phyloP scores from a whole-genome alignment of 2,329 filamentous ascomycete species.

The Trichoderma endophyticum region DNA sequence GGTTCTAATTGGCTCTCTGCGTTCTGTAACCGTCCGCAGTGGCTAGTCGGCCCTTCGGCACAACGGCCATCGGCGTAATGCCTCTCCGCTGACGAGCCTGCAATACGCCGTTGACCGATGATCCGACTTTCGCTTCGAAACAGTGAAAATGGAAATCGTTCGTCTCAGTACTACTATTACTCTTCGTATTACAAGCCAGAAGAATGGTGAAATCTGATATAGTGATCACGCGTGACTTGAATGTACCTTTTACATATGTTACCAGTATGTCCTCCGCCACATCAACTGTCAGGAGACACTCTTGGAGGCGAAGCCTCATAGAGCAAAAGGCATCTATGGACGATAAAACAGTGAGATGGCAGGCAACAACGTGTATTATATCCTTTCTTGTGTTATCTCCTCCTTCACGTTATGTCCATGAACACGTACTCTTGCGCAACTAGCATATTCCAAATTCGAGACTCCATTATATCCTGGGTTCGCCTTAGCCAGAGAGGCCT shows the following conservation, averaged over 20 bases:
- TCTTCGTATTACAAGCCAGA: background rate
- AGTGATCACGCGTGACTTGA: background rate
- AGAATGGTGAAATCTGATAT: background rate
- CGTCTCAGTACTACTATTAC: background rate
- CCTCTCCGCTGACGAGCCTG: background rate
- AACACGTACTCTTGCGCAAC: background rate
- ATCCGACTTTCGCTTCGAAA: background rate
- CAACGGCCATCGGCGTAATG: background rate
- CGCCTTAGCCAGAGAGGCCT: background rate
- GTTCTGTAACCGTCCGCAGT: background rate
- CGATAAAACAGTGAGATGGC: background rate
- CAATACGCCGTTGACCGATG: background rate
- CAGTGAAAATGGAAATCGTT: background rate
- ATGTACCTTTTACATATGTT: background rate
- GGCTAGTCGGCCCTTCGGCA: background rate
- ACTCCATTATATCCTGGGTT: background rate
- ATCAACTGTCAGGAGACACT: background rate
- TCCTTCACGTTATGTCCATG: background rate
- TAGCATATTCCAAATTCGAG: background rate
- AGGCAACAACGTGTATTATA: accelerated
- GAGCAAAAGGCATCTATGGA: background rate
- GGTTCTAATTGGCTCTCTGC: background rate
- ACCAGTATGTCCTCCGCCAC: background rate
- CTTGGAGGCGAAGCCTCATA: background rate
- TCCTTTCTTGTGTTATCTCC: background rate